Base-by-base conservation (phyloP, 2,329 filamentous ascomycete species). In the Blastomyces percursus region DNA sequence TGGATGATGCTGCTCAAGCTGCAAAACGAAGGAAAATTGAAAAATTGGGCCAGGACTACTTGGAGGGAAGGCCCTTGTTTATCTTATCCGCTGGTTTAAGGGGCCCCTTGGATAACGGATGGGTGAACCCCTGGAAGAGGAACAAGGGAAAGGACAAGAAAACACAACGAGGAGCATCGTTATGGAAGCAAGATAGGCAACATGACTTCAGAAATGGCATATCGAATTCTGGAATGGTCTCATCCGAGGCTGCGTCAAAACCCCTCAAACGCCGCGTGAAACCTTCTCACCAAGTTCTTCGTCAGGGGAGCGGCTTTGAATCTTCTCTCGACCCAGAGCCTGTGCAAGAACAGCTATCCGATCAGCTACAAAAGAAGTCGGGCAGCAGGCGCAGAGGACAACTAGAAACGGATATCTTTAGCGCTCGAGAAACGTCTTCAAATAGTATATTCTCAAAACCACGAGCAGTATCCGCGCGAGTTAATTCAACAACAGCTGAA, bases 41-140 rank as follows among this genome's bases (percentile, higher is more conserved):
- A 68, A 71, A 66, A 44, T 69, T 76, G 40, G 78, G 70, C 21
- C 71, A 71, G 54, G 70, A 74, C 9, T 79, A 80, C 68, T 68
- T 79, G 48, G 68, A 75, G 42, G 78, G 78, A 32, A 69, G 71
- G 35, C 72, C 73, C 19, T 68, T 78, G 11, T 79, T 78, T 62
- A 80, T 81, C 54, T 68, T 77, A 12, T 78, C 75, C 6, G 78
- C 79, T 14, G 73, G 73, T 9, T 69, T 81, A 24, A 74, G 70
- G 52, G 79, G 79, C 0, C 78, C 78, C 1, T 77, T 81, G 40
- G 72, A 76, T 4, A 64, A 72, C 30, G 72, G 67, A 32, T 81
- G 79, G 79, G 65, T 67, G 5, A 80, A 80, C 66, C 79, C 78
- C 1, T 80, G 79, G 79, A 71, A 65, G 42, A 35, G 48, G 24